Conservation (phyloP, 1,284 basidiomycete species). For the Cronartium quercuum region DNA sequence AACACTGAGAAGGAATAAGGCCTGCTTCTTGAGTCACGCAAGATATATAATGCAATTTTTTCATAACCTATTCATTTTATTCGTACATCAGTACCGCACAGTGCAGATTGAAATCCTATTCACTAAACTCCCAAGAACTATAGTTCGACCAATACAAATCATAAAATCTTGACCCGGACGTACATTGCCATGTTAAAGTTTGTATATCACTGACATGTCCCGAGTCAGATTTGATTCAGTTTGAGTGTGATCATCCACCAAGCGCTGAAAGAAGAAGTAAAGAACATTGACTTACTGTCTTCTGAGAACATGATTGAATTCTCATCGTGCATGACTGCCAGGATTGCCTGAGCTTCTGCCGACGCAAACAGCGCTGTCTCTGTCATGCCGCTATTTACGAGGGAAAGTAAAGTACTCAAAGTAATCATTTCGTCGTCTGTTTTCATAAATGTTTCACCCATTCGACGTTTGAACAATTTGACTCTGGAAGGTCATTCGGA, state of each 20-base stretch:
- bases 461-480: constrained; percentile 66
- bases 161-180: not conserved
- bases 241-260: not conserved
- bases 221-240: not conserved
- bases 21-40: too few relatives aligned
- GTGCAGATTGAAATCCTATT: too few relatives aligned
- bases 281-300: constrained; percentile 50
- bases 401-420: constrained; percentile 64
- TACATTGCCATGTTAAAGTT: not conserved
- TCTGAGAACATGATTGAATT: constrained; percentile 85
- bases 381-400: constrained; percentile 70
- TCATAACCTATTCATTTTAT: too few relatives aligned
- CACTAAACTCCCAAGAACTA: too few relatives aligned
- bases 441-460: constrained; percentile 63
- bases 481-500: constrained; percentile 53
- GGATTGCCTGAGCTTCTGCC: constrained; percentile 62
- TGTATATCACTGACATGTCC: not conserved
- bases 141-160: too few relatives aligned
- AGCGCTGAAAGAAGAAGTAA: not conserved
- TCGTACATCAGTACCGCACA: too few relatives aligned
- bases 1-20: too few relatives aligned
- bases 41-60: too few relatives aligned
- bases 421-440: constrained; percentile 64
- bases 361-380: constrained; percentile 68
- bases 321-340: constrained; percentile 63